These are phyloP conservation scores for Pyrenula aspistea DNA, from an alignment of 495 filamentous ascomycete species.

Conservation along the genomic window DNA sequence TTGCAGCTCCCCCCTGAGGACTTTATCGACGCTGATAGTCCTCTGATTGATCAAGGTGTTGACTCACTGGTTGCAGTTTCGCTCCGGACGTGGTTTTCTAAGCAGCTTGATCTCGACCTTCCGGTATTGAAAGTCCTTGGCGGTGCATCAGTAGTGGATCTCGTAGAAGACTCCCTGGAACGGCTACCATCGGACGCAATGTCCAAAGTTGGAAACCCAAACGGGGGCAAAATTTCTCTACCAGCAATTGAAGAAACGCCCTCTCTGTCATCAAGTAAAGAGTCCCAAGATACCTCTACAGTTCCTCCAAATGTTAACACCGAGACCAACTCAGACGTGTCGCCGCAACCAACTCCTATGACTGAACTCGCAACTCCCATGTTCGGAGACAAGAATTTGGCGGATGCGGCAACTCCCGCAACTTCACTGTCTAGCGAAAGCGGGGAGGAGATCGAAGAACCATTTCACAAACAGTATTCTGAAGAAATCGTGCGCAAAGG, in stretches of 20 bases:
- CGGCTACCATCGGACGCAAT: neutral
- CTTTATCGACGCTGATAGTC: neutral
- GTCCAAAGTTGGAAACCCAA: neutral
- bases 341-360: neutral
- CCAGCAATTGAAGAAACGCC: neutral
- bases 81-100: conserved; percentile 30
- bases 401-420: neutral
- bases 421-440: neutral
- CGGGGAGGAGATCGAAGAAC: neutral
- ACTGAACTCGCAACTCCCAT: neutral
- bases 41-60: conserved; percentile 22
- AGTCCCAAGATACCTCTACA: neutral
- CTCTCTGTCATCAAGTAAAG: neutral
- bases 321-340: neutral
- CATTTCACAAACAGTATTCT: neutral
- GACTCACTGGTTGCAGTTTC: conserved; percentile 39
- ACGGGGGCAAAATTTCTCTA: neutral
- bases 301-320: neutral
- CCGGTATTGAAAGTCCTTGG: conserved; percentile 21
- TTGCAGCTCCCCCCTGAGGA: neutral
- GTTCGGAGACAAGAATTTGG: neutral
- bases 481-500: neutral
- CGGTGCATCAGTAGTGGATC: conserved; percentile 11
- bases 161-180: neutral
- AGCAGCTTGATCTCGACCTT: conserved; percentile 18